Conservation (phyloP, 2,329 filamentous ascomycete genomes). For the Zelopaecilomyces penicillatus region DNA sequence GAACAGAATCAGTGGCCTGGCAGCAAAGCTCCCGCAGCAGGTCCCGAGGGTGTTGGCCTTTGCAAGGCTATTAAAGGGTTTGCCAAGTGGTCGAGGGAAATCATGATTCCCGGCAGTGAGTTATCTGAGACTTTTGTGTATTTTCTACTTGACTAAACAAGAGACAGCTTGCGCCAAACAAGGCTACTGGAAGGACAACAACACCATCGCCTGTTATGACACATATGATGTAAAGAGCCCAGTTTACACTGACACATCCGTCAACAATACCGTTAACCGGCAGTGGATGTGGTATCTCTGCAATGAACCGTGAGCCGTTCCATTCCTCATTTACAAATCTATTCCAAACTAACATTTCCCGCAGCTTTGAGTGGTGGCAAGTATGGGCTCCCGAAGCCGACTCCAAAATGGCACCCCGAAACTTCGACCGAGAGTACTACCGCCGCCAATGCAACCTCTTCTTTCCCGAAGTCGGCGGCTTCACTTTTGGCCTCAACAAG, state of each 20-base stretch:
- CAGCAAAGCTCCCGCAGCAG: constrained; percentile 8
- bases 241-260: constrained; percentile 40
- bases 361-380: constrained; percentile 15
- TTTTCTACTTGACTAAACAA: no score
- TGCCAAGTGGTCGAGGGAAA: constrained; percentile 42
- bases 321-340: neutral
- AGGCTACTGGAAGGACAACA: constrained; percentile 37
- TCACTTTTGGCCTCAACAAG: constrained; percentile 35
- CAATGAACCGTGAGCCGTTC: constrained; percentile 46
- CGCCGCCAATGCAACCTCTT: constrained; percentile 45
- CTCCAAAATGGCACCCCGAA: constrained; percentile 41
- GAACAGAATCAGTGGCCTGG: constrained; percentile 12
- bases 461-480: constrained; percentile 38
- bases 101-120: constrained; percentile 40
- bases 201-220: constrained; percentile 16
- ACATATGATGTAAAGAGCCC: constrained; percentile 23
- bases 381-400: constrained; percentile 32
- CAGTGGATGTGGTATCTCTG: constrained; percentile 56
- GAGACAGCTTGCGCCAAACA: constrained; percentile 35
- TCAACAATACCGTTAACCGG: constrained; percentile 37
- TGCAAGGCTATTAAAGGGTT: constrained; percentile 45
- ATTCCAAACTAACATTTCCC: neutral
- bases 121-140: constrained; percentile 2
- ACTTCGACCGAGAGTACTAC: constrained; percentile 43
- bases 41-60: constrained; percentile 40